Conservation (phyloP, 345 rosid species). For the Cardamine occulta region DNA sequence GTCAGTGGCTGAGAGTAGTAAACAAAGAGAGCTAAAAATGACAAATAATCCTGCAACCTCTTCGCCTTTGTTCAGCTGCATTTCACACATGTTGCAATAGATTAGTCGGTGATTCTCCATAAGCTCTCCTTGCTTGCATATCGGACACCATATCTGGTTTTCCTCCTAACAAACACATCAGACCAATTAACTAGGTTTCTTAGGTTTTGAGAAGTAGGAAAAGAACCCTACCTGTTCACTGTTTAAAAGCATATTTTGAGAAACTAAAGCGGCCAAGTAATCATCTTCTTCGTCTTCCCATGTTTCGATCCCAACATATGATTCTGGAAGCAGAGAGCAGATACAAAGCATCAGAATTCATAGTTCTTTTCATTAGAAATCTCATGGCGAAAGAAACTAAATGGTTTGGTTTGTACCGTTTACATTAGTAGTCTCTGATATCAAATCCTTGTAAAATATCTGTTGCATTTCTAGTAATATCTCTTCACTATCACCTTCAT, state of each 20-base stretch:
- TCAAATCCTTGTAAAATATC: slow-evolving; percentile 80
- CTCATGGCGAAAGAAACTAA: neutral
- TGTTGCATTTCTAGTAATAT: slow-evolving; percentile 87
- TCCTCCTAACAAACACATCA: slow-evolving; percentile 41
- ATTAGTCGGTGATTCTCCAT: slow-evolving; percentile 61
- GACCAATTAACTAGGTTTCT: slow-evolving; percentile 5
- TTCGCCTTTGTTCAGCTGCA: slow-evolving; percentile 63
- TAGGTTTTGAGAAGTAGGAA: neutral
- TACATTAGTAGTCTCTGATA: slow-evolving; percentile 36
- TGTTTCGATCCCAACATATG: slow-evolving; percentile 39
- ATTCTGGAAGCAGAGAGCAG: slow-evolving; percentile 17
- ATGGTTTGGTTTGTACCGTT: slow-evolving; percentile 44
- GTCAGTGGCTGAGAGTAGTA: neutral
- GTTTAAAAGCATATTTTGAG: slow-evolving; percentile 74
- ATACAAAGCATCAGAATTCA: slow-evolving; percentile 6
- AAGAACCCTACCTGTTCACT: slow-evolving; percentile 54
- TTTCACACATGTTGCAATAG: slow-evolving; percentile 66
- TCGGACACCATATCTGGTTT: slow-evolving; percentile 82
- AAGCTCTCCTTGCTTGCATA: slow-evolving; percentile 81
- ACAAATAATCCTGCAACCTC: slow-evolving; percentile 53
- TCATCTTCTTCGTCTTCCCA: slow-evolving; percentile 94
- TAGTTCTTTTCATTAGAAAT: neutral
- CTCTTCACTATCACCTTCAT: slow-evolving; percentile 80
- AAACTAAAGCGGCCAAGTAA: slow-evolving; percentile 77
- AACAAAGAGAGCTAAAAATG: neutral